These are phyloP conservation scores for Candida morakotiae DNA, from an alignment of 805 yeast species.

Conservation along the genomic window DNA sequence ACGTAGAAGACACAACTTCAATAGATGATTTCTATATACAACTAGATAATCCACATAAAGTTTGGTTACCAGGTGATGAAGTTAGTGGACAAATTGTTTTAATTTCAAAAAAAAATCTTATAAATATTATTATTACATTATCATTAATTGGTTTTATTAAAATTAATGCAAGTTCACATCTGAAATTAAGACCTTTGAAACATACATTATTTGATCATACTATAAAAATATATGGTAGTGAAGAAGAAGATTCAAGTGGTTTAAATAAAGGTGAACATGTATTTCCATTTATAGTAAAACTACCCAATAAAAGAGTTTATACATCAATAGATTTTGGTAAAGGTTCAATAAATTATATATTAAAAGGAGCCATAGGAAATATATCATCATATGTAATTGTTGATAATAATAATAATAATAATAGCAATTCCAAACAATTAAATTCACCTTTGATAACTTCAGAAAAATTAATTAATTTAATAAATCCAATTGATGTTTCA, in stretches of 20 bases:
- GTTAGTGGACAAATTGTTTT: conserved; percentile 62
- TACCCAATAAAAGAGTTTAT: conserved; percentile 70
- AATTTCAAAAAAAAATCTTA: conserved; percentile 50
- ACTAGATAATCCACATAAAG: conserved; percentile 70
- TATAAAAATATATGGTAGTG: conserved; percentile 51
- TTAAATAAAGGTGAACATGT: conserved; percentile 80
- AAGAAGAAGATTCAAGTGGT: conserved; percentile 32
- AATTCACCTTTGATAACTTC: conserved; percentile 37
- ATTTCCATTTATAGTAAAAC: conserved; percentile 78
- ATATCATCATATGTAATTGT: conserved; percentile 10
- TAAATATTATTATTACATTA: conserved; percentile 50
- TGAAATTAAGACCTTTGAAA: conserved; percentile 50
- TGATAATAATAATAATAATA: conserved; percentile 3
- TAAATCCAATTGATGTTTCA: conserved; percentile 74
- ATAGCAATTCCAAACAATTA: no score
- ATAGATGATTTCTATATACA: conserved; percentile 65
- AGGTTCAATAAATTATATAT: conserved; percentile 70
- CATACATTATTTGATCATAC: conserved; percentile 55
- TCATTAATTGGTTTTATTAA: conserved; percentile 55
- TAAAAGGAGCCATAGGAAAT: conserved; percentile 47
- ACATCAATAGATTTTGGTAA: conserved; percentile 79
- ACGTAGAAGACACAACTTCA: conserved; percentile 34
- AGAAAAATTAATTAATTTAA: conserved; percentile 55
- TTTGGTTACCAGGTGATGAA: conserved; percentile 78
- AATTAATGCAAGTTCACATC: conserved; percentile 48